Percentiles rank a stretch among this genome's conserved stretches.
phyloP scores from a whole-genome alignment of 192 early-diverging fungal species.

The Entomortierella chlamydospora region DNA sequence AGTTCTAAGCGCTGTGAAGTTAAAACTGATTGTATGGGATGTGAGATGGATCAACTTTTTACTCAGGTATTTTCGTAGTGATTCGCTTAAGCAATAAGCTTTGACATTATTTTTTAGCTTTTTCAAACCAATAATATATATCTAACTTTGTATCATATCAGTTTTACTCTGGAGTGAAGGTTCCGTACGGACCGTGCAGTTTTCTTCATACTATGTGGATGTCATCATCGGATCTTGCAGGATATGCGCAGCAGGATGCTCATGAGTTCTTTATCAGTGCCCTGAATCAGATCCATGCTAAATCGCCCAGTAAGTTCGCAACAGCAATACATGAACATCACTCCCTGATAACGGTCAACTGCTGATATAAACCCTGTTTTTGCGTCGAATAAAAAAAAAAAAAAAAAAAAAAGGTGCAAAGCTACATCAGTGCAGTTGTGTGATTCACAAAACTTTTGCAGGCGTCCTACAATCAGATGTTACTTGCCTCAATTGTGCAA shows the following conservation, averaged over 20 bases:
- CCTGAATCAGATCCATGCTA: constrained; percentile 87
- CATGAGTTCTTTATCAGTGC: constrained; percentile 97
- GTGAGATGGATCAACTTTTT: constrained; percentile 90
- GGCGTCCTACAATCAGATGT: constrained; percentile 93
- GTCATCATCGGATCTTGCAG: constrained; percentile 85
- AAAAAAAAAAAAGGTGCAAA: constrained; percentile 29
- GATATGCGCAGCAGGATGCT: constrained; percentile 96
- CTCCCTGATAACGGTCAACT: neutral
- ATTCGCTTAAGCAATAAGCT: too few relatives aligned
- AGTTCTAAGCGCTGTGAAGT: constrained; percentile 70
- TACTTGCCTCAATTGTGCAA: constrained; percentile 83
- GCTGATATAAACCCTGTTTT: neutral
- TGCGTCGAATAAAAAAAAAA: too few relatives aligned
- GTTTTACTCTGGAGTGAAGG: constrained; percentile 75
- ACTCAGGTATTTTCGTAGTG: constrained; percentile 75
- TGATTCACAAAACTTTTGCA: constrained; percentile 91
- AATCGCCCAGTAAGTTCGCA: constrained; percentile 59
- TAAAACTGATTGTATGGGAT: constrained; percentile 85
- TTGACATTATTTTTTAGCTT: neutral
- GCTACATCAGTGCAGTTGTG: constrained; percentile 76
- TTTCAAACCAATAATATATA: neutral
- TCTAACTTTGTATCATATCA: constrained; percentile 16
- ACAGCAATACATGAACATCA: too few relatives aligned
- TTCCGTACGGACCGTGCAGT: constrained; percentile 84
- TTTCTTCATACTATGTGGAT: constrained; percentile 94